Conservation (phyloP, 805 yeast genomes). For the Ogataea wickerhamii region DNA sequence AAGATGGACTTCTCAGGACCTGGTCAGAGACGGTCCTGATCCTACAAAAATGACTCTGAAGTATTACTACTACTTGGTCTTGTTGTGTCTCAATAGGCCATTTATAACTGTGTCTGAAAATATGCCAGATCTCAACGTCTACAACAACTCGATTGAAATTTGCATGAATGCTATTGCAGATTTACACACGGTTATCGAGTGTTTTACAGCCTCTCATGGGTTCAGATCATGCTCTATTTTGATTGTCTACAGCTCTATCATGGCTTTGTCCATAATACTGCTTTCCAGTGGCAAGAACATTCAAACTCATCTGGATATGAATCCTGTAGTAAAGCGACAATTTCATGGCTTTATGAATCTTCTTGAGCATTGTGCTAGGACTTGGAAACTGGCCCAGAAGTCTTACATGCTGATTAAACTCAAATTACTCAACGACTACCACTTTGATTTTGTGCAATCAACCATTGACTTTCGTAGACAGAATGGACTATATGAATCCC, state of each 20-base stretch:
- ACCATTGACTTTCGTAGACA: slow-evolving; percentile 1
- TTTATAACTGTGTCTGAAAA: no score
- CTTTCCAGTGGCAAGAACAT: no score
- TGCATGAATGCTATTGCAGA: no score
- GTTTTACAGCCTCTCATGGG: background rate
- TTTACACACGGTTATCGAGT: background rate
- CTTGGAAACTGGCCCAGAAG: slow-evolving; percentile 47
- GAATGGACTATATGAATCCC: background rate
- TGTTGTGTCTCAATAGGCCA: slow-evolving; percentile 58
- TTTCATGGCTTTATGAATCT: slow-evolving; percentile 40
- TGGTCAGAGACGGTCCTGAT: slow-evolving; percentile 43
- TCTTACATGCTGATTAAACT: slow-evolving; percentile 39
- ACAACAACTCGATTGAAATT: no score
- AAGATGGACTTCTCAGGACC: slow-evolving; percentile 44
- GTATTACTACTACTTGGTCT: slow-evolving; percentile 55
- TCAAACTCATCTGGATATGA: slow-evolving; percentile 27
- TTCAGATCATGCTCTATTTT: background rate
- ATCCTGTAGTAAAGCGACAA: slow-evolving; percentile 26
- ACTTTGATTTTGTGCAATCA: slow-evolving; percentile 20
- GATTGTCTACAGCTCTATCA: no score
- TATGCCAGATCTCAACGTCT: no score
- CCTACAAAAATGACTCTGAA: slow-evolving; percentile 50
- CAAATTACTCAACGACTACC: slow-evolving; percentile 25
- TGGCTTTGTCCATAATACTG: no score
- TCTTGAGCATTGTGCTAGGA: slow-evolving; percentile 38